Evolutionary conservation across 108 stramenopile species (phyloP).

Genomic region (Cylindrotheca fusiformis): DNA sequence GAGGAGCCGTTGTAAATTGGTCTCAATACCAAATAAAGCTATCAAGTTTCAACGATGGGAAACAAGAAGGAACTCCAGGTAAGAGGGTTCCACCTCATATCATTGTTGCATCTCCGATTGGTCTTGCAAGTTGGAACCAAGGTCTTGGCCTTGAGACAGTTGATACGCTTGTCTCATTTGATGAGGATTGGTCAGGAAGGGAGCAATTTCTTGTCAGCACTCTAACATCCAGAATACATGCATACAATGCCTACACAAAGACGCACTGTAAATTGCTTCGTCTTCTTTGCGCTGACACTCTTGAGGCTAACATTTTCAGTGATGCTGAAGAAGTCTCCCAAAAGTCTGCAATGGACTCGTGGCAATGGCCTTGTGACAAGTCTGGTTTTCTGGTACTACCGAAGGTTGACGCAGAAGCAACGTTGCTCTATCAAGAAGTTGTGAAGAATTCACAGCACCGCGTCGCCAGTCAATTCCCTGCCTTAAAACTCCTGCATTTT

Average conservation of each 20-base stretch:
- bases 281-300: conserved; percentile 52
- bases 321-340: background rate
- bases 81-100: conserved; percentile 36
- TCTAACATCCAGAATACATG: conserved; percentile 25
- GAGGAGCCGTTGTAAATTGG: too few relatives aligned
- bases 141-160: conserved; percentile 62
- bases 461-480: conserved; percentile 20
- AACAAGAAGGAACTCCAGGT: too few relatives aligned
- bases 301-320: conserved; percentile 52
- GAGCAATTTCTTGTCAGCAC: conserved; percentile 37
- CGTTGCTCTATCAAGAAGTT: background rate
- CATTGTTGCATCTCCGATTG: conserved; percentile 61
- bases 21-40: too few relatives aligned
- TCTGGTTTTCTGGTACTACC: conserved; percentile 30
- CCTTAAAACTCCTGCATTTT: conserved; percentile 13
- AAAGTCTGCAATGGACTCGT: background rate
- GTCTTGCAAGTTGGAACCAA: conserved; percentile 43
- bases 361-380: conserved; percentile 25
- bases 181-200: conserved; percentile 87
- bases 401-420: conserved; percentile 9
- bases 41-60: too few relatives aligned
- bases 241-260: conserved; percentile 22
- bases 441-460: background rate
- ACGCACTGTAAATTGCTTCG: conserved; percentile 39
- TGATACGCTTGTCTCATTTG: conserved; percentile 69